Conservation (phyloP, 306 rosid species). For the Prunus mira region DNA sequence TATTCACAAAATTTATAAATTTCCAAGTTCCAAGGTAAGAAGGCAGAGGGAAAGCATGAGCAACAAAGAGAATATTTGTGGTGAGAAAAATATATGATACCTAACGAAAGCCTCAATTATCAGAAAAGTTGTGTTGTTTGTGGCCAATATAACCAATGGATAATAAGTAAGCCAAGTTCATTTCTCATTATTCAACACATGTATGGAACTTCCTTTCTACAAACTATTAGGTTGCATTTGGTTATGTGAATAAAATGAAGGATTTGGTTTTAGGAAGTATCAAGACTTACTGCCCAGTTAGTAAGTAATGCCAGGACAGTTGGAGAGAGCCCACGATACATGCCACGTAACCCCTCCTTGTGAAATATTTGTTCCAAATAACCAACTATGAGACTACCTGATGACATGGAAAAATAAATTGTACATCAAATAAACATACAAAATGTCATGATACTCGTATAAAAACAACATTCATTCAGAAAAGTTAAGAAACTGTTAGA, state of each 20-base stretch:
- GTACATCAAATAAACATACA: background rate
- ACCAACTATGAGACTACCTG: constrained; percentile 73
- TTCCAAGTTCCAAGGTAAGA: background rate
- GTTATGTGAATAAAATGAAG: too few relatives aligned
- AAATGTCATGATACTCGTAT: background rate
- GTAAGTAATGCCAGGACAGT: constrained; percentile 85
- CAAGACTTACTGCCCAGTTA: constrained; percentile 82
- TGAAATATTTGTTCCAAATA: constrained; percentile 71
- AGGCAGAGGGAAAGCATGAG: constrained; percentile 3
- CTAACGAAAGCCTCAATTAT: background rate
- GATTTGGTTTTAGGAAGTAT: background rate
- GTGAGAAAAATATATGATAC: too few relatives aligned
- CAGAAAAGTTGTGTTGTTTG: background rate
- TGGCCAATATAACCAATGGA: background rate
- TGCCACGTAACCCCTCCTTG: constrained; percentile 65
- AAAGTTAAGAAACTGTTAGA: too few relatives aligned
- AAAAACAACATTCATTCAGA: too few relatives aligned
- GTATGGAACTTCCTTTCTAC: too few relatives aligned
- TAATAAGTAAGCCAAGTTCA: background rate
- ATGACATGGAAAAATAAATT: background rate
- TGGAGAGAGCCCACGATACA: constrained; percentile 90
- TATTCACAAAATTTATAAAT: background rate
- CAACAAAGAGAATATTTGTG: background rate
- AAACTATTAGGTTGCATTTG: too few relatives aligned
- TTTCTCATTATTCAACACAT: too few relatives aligned